Base-by-base conservation (phyloP, 495 filamentous ascomycete species). In the Penicillium goetzii region DNA sequence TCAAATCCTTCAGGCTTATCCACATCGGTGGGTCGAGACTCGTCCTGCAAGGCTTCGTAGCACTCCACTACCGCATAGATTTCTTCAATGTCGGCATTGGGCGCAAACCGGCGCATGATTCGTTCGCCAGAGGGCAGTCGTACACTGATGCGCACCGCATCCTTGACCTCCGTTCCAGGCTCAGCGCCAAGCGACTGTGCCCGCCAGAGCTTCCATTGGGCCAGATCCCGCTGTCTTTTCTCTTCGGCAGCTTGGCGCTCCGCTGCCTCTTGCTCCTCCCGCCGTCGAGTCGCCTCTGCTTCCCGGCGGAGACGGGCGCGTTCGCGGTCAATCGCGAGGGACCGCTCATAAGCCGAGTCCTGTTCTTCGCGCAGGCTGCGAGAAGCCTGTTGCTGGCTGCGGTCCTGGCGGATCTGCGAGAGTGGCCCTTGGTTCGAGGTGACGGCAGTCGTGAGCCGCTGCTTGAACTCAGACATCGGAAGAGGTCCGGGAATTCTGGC, bases 41-140 rank as follows among this genome's bases (percentile, higher is more conserved):
- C 74, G 49, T 75, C 64, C 25, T 72, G 52, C 26, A 93, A 63
- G 0, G 88, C 60, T 56, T 92, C 89, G 72, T 94, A 89, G 75
- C 95, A 98, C 70, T 98, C 96, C 3, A 98, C 93, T 76, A 96
- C 97, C 1, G 94, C 96, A 76, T 99, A 98, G 0, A 99, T 76
- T 68, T 97, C 93, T 71, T 99, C 95, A 30, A 98, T 77, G 1
- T 80, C 79, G 1, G 88, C 85, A 2, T 85, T 78, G 3, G 81
- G 77, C 1, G 78, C 67, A 67, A 99, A 98, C 53, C 80, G 83
- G 33, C 94, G 85, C 60, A 94, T 85, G 3, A 97, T 83, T 1
- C 93, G 80, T 53, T 92, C 85, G 1, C 87, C 89, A 33, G 81
- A 81, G 2, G 87, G 86, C 76, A 97, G 83, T 61, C 93, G 89